Conservation (phyloP, 2,329 filamentous ascomycete genomes). For the Aspergillus puulaauensis region DNA sequence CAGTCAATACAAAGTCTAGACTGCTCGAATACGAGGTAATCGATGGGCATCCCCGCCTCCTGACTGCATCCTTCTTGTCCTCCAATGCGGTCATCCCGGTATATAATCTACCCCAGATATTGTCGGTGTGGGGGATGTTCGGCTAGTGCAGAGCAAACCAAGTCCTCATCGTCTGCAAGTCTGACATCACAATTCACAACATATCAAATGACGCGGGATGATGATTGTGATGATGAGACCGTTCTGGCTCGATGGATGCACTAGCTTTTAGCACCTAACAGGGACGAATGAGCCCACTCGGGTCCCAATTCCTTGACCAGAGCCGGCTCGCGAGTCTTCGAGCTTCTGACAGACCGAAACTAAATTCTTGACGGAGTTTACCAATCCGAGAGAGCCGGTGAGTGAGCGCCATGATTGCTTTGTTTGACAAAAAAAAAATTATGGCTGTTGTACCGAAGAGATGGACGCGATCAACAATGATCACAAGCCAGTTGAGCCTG, state of each 20-base stretch:
- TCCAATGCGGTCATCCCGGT: neutral
- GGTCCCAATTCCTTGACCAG: neutral
- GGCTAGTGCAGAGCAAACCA: neutral
- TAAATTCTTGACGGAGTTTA: neutral
- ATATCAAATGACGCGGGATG: neutral
- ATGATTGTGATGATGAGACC: neutral
- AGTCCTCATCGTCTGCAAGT: neutral
- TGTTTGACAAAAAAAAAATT: neutral
- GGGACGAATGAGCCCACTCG: neutral
- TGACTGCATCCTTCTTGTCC: neutral
- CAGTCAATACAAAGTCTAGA: neutral
- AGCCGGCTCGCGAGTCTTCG: neutral
- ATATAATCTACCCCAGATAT: conserved; percentile 9
- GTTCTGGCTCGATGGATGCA: neutral
- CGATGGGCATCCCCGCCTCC: neutral
- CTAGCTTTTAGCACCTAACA: neutral
- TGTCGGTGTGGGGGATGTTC: conserved; percentile 8
- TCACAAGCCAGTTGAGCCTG: neutral
- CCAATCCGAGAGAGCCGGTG: neutral
- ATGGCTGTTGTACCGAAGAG: neutral
- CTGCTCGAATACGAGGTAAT: conserved; percentile 6
- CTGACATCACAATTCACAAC: neutral
- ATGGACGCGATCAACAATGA: neutral
- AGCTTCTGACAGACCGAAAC: neutral
- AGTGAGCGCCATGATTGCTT: neutral